These are phyloP conservation scores for Cytospora piceicola DNA, from an alignment of 2,329 filamentous ascomycete species.

Conservation along the genomic window DNA sequence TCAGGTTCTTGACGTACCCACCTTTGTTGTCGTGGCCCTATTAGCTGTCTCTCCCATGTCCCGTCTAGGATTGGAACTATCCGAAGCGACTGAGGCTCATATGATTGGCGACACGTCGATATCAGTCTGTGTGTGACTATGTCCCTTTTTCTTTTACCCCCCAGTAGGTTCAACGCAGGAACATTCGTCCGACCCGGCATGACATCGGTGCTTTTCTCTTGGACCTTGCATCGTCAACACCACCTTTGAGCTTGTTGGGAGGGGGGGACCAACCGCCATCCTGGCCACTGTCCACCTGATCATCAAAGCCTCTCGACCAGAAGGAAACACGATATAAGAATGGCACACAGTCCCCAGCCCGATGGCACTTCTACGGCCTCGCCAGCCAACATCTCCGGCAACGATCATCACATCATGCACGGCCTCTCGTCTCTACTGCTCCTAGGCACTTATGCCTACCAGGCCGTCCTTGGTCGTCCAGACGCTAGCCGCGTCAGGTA, in stretches of 20 bases:
- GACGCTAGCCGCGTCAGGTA: slow-evolving; percentile 38
- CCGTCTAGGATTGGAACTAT: slow-evolving; percentile 15
- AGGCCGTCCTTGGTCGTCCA: slow-evolving; percentile 54
- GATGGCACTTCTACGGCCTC: slow-evolving; percentile 9
- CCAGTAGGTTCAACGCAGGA: slow-evolving; percentile 17
- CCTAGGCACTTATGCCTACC: slow-evolving; percentile 55
- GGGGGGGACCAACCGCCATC: slow-evolving; percentile 11
- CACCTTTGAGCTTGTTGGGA: slow-evolving; percentile 16
- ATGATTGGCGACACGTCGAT: slow-evolving; percentile 18
- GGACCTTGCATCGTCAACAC: slow-evolving; percentile 16
- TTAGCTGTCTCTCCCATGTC: slow-evolving; percentile 8
- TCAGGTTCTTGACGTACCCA: slow-evolving; percentile 5
- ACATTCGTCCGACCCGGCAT: slow-evolving; percentile 30
- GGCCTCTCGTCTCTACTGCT: slow-evolving; percentile 52
- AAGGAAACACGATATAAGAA: slow-evolving; percentile 14
- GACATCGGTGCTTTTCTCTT: slow-evolving; percentile 36
- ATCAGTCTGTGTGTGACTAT: slow-evolving; percentile 8
- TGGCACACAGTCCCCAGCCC: slow-evolving; percentile 11
- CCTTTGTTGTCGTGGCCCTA: slow-evolving; percentile 15
- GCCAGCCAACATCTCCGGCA: slow-evolving; percentile 21
- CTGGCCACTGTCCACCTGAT: slow-evolving; percentile 8
- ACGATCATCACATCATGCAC: slow-evolving; percentile 29
- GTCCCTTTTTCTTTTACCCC: background rate
- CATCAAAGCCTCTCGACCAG: background rate
- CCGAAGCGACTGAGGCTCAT: slow-evolving; percentile 4